A percentile compares a stretch with the other conserved stretches of the same genome.
phyloP scores from a whole-genome alignment of 176 grass and related monocot genomes.

The Secale cereale region DNA sequence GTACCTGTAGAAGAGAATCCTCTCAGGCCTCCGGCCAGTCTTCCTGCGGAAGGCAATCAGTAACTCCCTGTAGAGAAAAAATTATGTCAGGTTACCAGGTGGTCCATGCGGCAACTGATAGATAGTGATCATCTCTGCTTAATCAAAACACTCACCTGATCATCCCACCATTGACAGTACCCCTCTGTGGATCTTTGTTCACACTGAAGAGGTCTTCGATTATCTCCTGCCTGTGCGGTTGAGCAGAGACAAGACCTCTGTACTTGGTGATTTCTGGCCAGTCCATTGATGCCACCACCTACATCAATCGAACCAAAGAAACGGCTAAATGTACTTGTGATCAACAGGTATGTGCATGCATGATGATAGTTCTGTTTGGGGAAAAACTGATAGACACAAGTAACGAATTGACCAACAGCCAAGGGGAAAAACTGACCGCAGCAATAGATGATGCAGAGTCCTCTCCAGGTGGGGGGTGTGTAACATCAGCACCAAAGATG shows the following conservation, averaged over 20 bases:
- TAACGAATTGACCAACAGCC: background rate
- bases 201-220: slow-evolving; percentile 52
- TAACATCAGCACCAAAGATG: slow-evolving; percentile 83
- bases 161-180: slow-evolving; percentile 31
- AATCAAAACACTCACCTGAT: slow-evolving; percentile 34
- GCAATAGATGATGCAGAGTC: slow-evolving; percentile 77
- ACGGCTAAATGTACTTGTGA: background rate
- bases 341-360: background rate
- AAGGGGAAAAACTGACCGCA: slow-evolving; percentile 45
- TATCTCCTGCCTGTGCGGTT: slow-evolving; percentile 52
- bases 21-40: slow-evolving; percentile 26
- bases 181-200: slow-evolving; percentile 31
- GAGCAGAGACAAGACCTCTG: slow-evolving; percentile 57
- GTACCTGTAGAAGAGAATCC: slow-evolving; percentile 77
- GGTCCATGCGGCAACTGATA: background rate
- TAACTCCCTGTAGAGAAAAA: slow-evolving; percentile 45
- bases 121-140: background rate
- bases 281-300: slow-evolving; percentile 79
- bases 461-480: slow-evolving; percentile 72
- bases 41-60: slow-evolving; percentile 42
- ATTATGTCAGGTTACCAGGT: slow-evolving; percentile 1
- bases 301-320: background rate
- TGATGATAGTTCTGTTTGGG: background rate
- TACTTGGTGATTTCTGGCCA: slow-evolving; percentile 76
- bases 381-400: background rate